Conservation (phyloP, 1,284 basidiomycete species). For the Leucoagaricus sp. region DNA sequence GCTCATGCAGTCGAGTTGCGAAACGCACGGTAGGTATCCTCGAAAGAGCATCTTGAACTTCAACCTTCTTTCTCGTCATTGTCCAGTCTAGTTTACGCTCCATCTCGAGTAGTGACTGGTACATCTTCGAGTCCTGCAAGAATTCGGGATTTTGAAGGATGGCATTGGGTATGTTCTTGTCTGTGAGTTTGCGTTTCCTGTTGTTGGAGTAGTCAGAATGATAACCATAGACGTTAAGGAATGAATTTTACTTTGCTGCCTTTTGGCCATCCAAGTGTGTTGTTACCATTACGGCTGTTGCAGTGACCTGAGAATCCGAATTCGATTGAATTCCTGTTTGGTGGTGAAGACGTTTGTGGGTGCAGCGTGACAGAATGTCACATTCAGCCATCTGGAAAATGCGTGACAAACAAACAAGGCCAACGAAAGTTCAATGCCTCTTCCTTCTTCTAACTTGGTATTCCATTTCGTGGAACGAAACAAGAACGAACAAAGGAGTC, state of each 20-base stretch:
- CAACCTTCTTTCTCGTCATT: slow-evolving; percentile 86
- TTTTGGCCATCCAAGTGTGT: slow-evolving; percentile 13
- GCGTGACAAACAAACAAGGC: no score
- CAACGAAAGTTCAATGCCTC: no score
- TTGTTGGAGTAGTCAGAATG: background rate
- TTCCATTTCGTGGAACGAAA: no score
- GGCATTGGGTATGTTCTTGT: slow-evolving; percentile 76
- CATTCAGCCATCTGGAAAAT: background rate
- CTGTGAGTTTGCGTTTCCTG: slow-evolving; percentile 80
- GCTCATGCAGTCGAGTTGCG: background rate
- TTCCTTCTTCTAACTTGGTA: no score
- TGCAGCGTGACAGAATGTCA: background rate
- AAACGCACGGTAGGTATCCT: slow-evolving; percentile 57
- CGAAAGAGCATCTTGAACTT: slow-evolving; percentile 82
- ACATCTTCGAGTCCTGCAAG: slow-evolving; percentile 82
- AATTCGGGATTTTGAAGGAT: slow-evolving; percentile 70
- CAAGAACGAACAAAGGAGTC: no score
- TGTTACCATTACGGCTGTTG: slow-evolving; percentile 2
- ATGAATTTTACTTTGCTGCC: slow-evolving; percentile 6
- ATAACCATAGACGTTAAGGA: background rate
- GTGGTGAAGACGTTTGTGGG: background rate
- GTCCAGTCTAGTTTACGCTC: slow-evolving; percentile 97
- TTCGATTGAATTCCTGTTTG: background rate
- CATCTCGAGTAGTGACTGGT: slow-evolving; percentile 83
- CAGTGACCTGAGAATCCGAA: background rate